These are phyloP conservation scores for Kwoniella sp. DNA, from an alignment of 768 basidiomycete species.

Conservation along the genomic window DNA sequence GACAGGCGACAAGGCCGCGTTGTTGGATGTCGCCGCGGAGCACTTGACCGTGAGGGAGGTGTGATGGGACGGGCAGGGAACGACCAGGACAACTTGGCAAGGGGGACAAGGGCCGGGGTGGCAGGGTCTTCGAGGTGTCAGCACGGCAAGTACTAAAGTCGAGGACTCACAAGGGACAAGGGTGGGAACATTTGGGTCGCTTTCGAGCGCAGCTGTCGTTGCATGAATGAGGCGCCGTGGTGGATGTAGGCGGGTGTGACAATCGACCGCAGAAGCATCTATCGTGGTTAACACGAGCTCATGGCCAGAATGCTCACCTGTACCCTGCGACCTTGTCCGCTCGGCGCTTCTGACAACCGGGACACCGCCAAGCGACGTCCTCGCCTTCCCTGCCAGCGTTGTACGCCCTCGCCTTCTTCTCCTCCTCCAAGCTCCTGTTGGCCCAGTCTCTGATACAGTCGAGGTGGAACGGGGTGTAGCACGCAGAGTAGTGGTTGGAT, in stretches of 20 bases:
- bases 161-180: conserved; percentile 61
- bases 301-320: conserved; percentile 68
- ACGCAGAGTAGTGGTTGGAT: conserved; percentile 48
- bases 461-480: conserved; percentile 87
- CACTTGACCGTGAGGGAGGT: conserved; percentile 55
- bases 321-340: conserved; percentile 58
- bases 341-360: conserved; percentile 83
- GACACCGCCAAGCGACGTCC: conserved; percentile 69
- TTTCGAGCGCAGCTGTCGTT: conserved; percentile 48
- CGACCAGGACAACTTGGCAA: conserved; percentile 71
- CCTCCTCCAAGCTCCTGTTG: conserved; percentile 61
- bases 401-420: conserved; percentile 59
- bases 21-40: conserved; percentile 33
- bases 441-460: conserved; percentile 89
- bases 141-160: not conserved
- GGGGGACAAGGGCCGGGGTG: conserved; percentile 97
- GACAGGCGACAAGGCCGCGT: conserved; percentile 34
- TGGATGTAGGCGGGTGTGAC: conserved; percentile 23
- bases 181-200: conserved; percentile 61
- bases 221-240: conserved; percentile 49
- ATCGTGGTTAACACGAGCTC: conserved; percentile 29
- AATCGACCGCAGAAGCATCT: conserved; percentile 37
- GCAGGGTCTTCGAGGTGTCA: conserved; percentile 54
- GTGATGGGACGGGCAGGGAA: conserved; percentile 74
- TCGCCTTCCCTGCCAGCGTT: conserved; percentile 61